Conservation (phyloP, 805 yeast genomes). For the baker's yeast (Saccharomyces cerevisiae) region DNA sequence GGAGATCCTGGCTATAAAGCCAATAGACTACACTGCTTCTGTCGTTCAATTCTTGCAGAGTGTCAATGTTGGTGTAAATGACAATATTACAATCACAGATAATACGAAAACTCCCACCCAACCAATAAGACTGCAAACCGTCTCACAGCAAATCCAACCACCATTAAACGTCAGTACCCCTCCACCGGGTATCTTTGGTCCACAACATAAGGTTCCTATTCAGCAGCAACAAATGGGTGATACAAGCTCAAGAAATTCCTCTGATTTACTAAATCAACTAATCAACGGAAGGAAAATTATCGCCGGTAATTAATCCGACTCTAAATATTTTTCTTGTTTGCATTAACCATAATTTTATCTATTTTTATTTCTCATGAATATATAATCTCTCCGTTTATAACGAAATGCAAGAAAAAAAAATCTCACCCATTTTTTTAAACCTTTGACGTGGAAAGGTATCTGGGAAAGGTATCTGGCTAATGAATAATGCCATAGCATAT, state of each 20-base stretch:
- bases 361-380: neutral
- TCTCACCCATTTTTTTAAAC: neutral
- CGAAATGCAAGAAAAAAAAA: neutral
- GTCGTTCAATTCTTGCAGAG: conserved; percentile 26
- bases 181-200: conserved; percentile 11
- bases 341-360: neutral
- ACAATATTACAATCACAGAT: conserved; percentile 17
- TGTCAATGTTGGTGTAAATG: conserved; percentile 19
- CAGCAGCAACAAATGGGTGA: conserved; percentile 6
- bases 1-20: conserved; percentile 31
- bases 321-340: neutral
- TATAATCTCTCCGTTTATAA: conserved; percentile 17
- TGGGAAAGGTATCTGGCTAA: neutral
- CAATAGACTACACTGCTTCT: conserved; percentile 28
- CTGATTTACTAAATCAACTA: conserved; percentile 75
- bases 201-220: conserved; percentile 3
- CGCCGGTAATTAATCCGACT: conserved; percentile 20
- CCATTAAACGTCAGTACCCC: conserved; percentile 15
- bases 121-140: conserved; percentile 6
- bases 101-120: conserved; percentile 12
- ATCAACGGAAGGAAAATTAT: conserved; percentile 63
- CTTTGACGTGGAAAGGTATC: neutral
- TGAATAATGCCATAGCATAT: neutral
- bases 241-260: conserved; percentile 44
- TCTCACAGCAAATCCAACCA: conserved; percentile 3